Evolutionary conservation across 305 asterid species (phyloP).

Genomic region (Fraxinus sp.): DNA sequence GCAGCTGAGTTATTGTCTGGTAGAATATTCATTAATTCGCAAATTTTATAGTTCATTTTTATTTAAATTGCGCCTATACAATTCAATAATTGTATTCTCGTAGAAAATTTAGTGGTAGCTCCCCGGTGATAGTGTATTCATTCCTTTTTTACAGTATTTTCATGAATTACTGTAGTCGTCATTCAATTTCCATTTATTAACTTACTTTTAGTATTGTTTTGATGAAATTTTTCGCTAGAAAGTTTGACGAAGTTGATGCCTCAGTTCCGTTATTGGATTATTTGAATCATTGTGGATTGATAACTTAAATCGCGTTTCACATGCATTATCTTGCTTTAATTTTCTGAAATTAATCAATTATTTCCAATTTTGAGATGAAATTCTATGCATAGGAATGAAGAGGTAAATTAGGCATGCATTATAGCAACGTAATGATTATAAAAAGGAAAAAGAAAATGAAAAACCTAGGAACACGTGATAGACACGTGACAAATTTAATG

Average conservation of each 20-base stretch:
- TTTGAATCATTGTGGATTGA: not conserved
- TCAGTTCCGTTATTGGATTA: constrained; percentile 1
- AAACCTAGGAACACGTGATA: not conserved
- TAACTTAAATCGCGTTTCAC: not conserved
- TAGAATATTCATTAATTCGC: not conserved
- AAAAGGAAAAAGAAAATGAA: not conserved
- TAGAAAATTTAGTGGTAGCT: not conserved
- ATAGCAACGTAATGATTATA: not conserved
- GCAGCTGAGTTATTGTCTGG: not conserved
- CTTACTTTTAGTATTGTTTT: not conserved
- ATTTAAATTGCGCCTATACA: not conserved
- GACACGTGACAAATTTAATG: not conserved
- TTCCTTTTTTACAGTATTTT: not conserved
- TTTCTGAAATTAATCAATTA: not conserved
- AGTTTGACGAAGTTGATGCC: not conserved
- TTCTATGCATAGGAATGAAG: not conserved
- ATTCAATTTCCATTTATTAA: not conserved
- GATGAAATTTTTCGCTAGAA: not conserved
- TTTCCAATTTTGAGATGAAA: constrained; percentile 11
- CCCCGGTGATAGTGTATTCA: not conserved
- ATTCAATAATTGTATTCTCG: not conserved
- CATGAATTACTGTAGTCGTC: not conserved
- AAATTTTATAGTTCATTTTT: not conserved
- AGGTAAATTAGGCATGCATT: not conserved
- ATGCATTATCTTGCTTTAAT: not conserved